These are phyloP conservation scores for Tulasnella sp. DNA, from an alignment of 768 basidiomycete species.

Conservation along the genomic window DNA sequence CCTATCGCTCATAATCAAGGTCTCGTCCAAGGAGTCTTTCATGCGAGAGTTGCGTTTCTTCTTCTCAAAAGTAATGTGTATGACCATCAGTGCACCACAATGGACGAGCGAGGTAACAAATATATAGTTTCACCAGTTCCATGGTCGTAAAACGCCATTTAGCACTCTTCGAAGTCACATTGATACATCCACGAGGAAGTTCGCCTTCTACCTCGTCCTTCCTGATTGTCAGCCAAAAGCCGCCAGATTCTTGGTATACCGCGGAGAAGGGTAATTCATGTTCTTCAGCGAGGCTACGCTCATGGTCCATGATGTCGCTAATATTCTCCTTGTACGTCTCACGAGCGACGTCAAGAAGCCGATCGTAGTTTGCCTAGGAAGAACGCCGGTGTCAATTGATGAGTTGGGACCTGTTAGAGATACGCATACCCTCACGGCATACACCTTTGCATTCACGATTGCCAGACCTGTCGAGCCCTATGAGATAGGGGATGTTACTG, in stretches of 20 bases:
- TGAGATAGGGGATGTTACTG: constrained; percentile 35
- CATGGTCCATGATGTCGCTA: constrained; percentile 69
- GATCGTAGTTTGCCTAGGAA: constrained; percentile 70
- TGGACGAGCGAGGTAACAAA: neutral
- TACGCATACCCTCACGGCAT: constrained; percentile 63
- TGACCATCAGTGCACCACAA: neutral
- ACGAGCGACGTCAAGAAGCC: constrained; percentile 84
- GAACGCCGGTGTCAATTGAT: neutral
- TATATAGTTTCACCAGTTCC: constrained; percentile 50
- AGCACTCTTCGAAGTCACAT: constrained; percentile 53
- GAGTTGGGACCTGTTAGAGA: neutral
- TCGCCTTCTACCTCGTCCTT: constrained; percentile 50
- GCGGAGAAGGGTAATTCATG: constrained; percentile 56
- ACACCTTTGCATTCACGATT: constrained; percentile 71
- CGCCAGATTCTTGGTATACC: constrained; percentile 53
- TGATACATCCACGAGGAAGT: constrained; percentile 62
- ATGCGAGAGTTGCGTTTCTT: constrained; percentile 83
- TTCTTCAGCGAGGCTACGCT: constrained; percentile 45
- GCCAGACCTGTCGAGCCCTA: constrained; percentile 38
- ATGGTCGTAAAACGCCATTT: constrained; percentile 69
- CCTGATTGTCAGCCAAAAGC: constrained; percentile 63
- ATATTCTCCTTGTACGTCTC: constrained; percentile 93
- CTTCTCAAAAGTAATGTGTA: constrained; percentile 30
- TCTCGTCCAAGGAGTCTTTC: constrained; percentile 86
- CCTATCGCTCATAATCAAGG: constrained; percentile 77